Conservation (phyloP, 2,329 filamentous ascomycete genomes). For the Septoria petroselini region DNA sequence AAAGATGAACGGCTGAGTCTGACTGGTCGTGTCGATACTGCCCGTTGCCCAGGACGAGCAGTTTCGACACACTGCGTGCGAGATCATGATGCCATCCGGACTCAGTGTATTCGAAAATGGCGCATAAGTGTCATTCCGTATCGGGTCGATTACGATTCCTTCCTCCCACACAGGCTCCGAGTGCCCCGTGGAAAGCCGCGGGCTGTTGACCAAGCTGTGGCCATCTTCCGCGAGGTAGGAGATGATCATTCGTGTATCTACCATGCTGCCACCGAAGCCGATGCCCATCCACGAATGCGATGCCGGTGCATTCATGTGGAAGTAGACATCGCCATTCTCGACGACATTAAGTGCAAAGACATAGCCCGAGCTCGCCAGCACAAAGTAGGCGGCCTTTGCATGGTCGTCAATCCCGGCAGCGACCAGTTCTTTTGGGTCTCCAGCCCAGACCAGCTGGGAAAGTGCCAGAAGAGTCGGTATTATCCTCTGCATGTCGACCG, state of each 20-base stretch:
- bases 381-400: conserved; percentile 32
- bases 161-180: conserved; percentile 39
- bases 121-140: conserved; percentile 37
- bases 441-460: conserved; percentile 21
- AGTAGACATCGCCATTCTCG: conserved; percentile 34
- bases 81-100: conserved; percentile 29
- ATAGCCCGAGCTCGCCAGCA: conserved; percentile 24
- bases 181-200: conserved; percentile 37
- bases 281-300: conserved; percentile 46
- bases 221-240: conserved; percentile 41
- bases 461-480: conserved; percentile 18
- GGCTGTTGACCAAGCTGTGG: conserved; percentile 40
- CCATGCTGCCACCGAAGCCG: conserved; percentile 46
- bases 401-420: conserved; percentile 25
- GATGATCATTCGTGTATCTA: conserved; percentile 45
- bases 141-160: conserved; percentile 33
- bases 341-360: conserved; percentile 32
- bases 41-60: conserved; percentile 41
- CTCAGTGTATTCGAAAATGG: conserved; percentile 33
- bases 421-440: conserved; percentile 12
- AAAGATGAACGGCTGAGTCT: conserved; percentile 42
- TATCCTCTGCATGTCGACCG: conserved; percentile 16
- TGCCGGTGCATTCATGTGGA: conserved; percentile 35
- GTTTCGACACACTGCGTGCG: conserved; percentile 41
- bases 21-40: conserved; percentile 37